These are phyloP conservation scores for Halenospora varia DNA, from an alignment of 495 filamentous ascomycete genomes.

Conservation along the genomic window DNA sequence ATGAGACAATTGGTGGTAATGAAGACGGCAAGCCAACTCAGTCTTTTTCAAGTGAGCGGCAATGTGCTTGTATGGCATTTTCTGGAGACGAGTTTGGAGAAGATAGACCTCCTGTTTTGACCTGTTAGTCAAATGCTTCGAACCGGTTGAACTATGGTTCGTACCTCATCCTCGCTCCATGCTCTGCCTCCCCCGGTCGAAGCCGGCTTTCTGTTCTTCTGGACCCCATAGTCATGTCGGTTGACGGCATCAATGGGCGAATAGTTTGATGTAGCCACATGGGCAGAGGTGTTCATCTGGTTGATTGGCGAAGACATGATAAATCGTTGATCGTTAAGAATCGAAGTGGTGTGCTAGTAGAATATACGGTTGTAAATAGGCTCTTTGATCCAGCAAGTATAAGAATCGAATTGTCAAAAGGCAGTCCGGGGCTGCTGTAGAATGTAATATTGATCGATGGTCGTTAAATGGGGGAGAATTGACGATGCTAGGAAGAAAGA, in stretches of 20 bases:
- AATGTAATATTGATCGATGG: slow-evolving; percentile 16
- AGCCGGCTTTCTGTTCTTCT: slow-evolving; percentile 57
- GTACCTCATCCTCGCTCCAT: slow-evolving; percentile 76
- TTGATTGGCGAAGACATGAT: slow-evolving; percentile 36
- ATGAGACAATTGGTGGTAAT: slow-evolving; percentile 80
- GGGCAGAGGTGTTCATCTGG: slow-evolving; percentile 39
- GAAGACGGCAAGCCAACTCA: slow-evolving; percentile 77
- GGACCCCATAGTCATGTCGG: slow-evolving; percentile 49
- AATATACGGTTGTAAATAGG: slow-evolving; percentile 12
- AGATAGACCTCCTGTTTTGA: slow-evolving; percentile 72
- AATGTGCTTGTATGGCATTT: slow-evolving; percentile 89
- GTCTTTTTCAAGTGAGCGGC: slow-evolving; percentile 80
- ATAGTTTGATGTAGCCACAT: slow-evolving; percentile 35
- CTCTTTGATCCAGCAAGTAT: slow-evolving; percentile 22
- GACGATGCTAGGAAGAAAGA: slow-evolving; percentile 8
- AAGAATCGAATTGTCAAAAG: slow-evolving; percentile 22
- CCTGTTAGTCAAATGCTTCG: slow-evolving; percentile 5
- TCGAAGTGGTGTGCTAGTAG: slow-evolving; percentile 14
- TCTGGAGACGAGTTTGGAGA: slow-evolving; percentile 75
- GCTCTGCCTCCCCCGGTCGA: slow-evolving; percentile 70
- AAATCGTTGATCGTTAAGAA: slow-evolving; percentile 20
- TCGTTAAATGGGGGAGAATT: background rate
- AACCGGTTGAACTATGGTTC: slow-evolving; percentile 18
- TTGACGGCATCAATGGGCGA: slow-evolving; percentile 37
- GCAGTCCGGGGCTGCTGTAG: slow-evolving; percentile 20